A percentile compares a stretch with the other conserved stretches of the same genome.
phyloP scores from a whole-genome alignment of 495 filamentous ascomycete species.

The Pseudoneurospora amorphoporcata region DNA sequence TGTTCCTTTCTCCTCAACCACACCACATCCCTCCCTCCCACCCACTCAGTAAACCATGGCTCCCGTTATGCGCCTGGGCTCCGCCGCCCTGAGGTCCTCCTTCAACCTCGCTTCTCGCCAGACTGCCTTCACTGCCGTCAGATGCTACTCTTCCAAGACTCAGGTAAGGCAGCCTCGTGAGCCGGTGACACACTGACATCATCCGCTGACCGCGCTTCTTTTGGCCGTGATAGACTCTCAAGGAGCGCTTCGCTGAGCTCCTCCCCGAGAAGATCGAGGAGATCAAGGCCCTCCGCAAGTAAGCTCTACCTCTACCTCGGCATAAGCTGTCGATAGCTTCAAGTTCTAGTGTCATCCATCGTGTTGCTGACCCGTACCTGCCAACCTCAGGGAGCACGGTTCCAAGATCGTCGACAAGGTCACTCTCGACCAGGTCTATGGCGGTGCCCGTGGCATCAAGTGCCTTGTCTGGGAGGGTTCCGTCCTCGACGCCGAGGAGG shows the following conservation, averaged over 20 bases:
- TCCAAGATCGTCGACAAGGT: conserved; percentile 94
- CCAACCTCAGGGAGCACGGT: conserved; percentile 64
- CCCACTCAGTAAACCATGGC: conserved; percentile 50
- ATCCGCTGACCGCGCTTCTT: conserved; percentile 21
- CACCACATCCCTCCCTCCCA: conserved; percentile 4
- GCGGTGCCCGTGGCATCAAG: conserved; percentile 98
- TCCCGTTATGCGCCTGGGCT: conserved; percentile 65
- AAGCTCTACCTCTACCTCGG: conserved; percentile 23
- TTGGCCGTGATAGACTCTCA: conserved; percentile 59
- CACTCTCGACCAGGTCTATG: conserved; percentile 97
- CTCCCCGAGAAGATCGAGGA: conserved; percentile 94
- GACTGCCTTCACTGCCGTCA: conserved; percentile 69
- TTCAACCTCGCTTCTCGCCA: conserved; percentile 48
- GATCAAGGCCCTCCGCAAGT: conserved; percentile 97
- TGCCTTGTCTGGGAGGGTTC: conserved; percentile 98
- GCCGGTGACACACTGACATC: conserved; percentile 14
- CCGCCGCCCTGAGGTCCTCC: conserved; percentile 64
- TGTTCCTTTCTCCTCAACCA: conserved; percentile 20
- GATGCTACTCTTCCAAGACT: conserved; percentile 85
- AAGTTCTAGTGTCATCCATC: not conserved
- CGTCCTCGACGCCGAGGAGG: conserved; percentile 95
- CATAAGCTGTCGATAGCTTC: not conserved
- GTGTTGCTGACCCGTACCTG: conserved; percentile 8
- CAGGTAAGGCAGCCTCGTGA: conserved; percentile 48
- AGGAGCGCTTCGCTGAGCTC: conserved; percentile 95